phyloP scores from a whole-genome alignment of 2,329 filamentous ascomycete species.

The Clarireedia sp. region DNA sequence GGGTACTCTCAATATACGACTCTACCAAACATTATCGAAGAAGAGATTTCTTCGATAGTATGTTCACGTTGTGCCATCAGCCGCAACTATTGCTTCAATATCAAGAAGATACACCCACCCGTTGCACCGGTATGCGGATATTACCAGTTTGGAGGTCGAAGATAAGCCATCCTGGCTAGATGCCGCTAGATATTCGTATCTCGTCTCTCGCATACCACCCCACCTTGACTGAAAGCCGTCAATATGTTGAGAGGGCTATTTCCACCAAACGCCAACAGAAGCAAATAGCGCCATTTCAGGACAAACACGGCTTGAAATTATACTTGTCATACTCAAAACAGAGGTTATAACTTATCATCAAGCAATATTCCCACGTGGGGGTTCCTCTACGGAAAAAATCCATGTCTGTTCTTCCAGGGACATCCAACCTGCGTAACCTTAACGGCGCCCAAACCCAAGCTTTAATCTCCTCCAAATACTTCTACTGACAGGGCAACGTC shows the following conservation, averaged over 20 bases:
- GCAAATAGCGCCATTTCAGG: too few species aligned
- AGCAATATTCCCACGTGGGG: constrained; percentile 2
- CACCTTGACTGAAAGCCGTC: too few species aligned
- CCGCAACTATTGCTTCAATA: background rate
- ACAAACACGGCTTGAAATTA: too few species aligned
- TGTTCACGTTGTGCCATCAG: background rate
- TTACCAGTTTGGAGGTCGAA: too few species aligned
- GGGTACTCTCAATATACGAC: too few species aligned
- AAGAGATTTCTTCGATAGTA: background rate
- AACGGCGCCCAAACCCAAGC: background rate
- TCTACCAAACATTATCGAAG: background rate
- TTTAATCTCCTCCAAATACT: background rate
- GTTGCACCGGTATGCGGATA: background rate
- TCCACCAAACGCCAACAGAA: background rate
- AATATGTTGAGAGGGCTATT: too few species aligned
- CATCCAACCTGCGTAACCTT: background rate
- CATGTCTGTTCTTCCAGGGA: background rate
- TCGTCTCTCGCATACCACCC: too few species aligned
- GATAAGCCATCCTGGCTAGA: too few species aligned
- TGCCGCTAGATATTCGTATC: too few species aligned
- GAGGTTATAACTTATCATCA: background rate
- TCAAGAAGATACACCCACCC: background rate
- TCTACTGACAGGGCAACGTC: background rate
- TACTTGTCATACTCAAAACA: background rate
- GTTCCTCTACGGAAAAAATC: background rate